phyloP scores from a whole-genome alignment of 805 yeast species.

The Metschnikowia similis region DNA sequence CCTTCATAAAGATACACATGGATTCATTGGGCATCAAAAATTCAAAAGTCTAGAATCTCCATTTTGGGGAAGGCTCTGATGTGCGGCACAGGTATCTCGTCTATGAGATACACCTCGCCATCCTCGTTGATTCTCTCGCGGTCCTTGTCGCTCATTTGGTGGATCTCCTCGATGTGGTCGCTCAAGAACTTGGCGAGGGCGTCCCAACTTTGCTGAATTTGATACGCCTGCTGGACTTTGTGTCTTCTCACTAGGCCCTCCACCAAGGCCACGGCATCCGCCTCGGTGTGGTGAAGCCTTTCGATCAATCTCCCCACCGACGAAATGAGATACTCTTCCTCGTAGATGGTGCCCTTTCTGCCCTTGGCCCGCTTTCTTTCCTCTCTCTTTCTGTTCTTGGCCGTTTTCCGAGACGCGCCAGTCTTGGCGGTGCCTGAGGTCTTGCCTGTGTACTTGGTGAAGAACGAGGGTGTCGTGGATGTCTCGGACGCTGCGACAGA shows the following conservation, averaged over 20 bases:
- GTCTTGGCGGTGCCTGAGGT: slow-evolving; percentile 95
- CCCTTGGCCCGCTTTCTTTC: slow-evolving; percentile 96
- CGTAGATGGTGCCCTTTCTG: slow-evolving; percentile 95
- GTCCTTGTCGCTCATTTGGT: slow-evolving; percentile 75
- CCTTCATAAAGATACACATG: no score
- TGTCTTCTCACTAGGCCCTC: slow-evolving; percentile 71
- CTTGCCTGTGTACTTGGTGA: slow-evolving; percentile 95
- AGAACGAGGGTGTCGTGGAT: slow-evolving; percentile 86
- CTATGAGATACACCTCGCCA: slow-evolving; percentile 75
- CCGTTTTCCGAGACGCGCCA: slow-evolving; percentile 88
- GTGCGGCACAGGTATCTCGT: slow-evolving; percentile 69
- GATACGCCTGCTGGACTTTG: slow-evolving; percentile 75
- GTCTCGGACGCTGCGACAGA: slow-evolving; percentile 94
- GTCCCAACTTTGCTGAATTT: slow-evolving; percentile 64
- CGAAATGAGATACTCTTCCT: slow-evolving; percentile 87
- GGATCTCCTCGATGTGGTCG: slow-evolving; percentile 70
- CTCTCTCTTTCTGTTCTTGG: slow-evolving; percentile 90
- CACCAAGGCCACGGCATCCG: slow-evolving; percentile 69
- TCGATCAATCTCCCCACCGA: slow-evolving; percentile 87
- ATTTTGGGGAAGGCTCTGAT: slow-evolving; percentile 60
- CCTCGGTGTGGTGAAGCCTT: slow-evolving; percentile 66
- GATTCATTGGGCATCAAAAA: no score
- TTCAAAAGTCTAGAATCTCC: slow-evolving; percentile 54
- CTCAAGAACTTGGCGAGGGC: slow-evolving; percentile 54
- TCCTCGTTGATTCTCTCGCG: slow-evolving; percentile 86